Evolutionary conservation across 306 rosid species (phyloP).

Genomic region (Begonia loranthoides): DNA sequence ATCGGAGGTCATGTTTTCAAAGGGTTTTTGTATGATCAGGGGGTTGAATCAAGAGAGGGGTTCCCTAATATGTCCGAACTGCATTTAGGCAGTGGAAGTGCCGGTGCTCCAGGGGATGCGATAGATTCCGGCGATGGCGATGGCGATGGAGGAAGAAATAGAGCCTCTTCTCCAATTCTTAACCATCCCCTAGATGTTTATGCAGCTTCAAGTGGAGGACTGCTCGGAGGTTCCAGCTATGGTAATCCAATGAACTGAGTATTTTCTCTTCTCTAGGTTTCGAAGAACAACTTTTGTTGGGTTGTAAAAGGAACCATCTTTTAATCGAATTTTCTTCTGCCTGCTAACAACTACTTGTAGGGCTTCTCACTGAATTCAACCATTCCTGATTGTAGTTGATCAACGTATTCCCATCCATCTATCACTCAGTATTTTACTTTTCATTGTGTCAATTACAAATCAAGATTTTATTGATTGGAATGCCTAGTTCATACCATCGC

Average conservation of each 20-base stretch:
- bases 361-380: too few relatives aligned
- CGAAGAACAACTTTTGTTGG: slow-evolving; percentile 17
- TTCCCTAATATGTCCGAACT: slow-evolving; percentile 64
- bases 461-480: too few relatives aligned
- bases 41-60: slow-evolving; percentile 36
- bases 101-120: not conserved
- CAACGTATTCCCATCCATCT: too few relatives aligned
- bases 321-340: not conserved
- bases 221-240: slow-evolving; percentile 61
- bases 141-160: slow-evolving; percentile 24
- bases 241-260: slow-evolving; percentile 68
- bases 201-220: slow-evolving; percentile 37
- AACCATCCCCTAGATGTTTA: slow-evolving; percentile 55
- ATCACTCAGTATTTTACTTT: too few relatives aligned
- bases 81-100: slow-evolving; percentile 56
- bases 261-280: slow-evolving; percentile 14
- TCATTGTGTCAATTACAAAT: too few relatives aligned
- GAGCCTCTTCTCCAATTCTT: slow-evolving; percentile 48
- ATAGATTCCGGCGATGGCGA: not conserved
- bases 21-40: slow-evolving; percentile 81
- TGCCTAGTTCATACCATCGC: too few relatives aligned
- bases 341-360: not conserved
- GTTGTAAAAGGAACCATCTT: not conserved
- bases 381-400: too few relatives aligned
- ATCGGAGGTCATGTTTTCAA: slow-evolving; percentile 84